Base-by-base conservation (phyloP, 2,329 filamentous ascomycete genomes). In the Alternaria gaisen region DNA sequence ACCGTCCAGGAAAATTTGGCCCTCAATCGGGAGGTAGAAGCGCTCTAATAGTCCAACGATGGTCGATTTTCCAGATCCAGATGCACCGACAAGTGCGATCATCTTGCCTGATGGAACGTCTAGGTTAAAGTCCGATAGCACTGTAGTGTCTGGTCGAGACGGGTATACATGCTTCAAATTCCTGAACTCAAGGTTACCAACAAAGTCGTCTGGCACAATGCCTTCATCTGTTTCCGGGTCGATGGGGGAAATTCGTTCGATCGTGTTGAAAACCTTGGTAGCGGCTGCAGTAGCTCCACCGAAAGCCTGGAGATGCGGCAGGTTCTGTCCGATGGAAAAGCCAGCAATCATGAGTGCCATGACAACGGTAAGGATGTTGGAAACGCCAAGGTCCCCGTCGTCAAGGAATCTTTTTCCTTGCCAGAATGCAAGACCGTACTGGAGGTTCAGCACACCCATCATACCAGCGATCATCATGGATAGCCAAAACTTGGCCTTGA, bases 111-210 rank as follows among this genome's bases (percentile, higher is more conserved):
- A 91, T 2, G 93, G 93, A 38, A 98, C 90, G 1, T 85, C 79
- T 2, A 99, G 86, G 58, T 84, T 91, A 58, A 98, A 91, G 65
- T 90, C 88, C 42, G 95, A 84, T 89, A 98, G 94, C 40, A 98
- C 91, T 2, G 89, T 87, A 4, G 97, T 93, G 71, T 97, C 94
- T 0, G 94, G 92, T 12, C 95, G 88, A 6, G 93, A 97, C 4
- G 95, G 95, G 72, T 99, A 98, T 70, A 97, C 94, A 79, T 97
- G 94, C 78, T 92, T 95, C 74, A 98, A 85, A 68, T 92, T 86
- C 68, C 89, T 87, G 44, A 99, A 85, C 66, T 94, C 90, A 59
- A 99, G 90, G 16, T 87, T 88, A 28, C 95, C 95, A 61, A 90
- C 83, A 2, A 97, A 84, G 20, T 87, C 79, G 1, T 93, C 88